Base-by-base conservation (phyloP, 805 yeast species). In the Jamesozyma rosinii region DNA sequence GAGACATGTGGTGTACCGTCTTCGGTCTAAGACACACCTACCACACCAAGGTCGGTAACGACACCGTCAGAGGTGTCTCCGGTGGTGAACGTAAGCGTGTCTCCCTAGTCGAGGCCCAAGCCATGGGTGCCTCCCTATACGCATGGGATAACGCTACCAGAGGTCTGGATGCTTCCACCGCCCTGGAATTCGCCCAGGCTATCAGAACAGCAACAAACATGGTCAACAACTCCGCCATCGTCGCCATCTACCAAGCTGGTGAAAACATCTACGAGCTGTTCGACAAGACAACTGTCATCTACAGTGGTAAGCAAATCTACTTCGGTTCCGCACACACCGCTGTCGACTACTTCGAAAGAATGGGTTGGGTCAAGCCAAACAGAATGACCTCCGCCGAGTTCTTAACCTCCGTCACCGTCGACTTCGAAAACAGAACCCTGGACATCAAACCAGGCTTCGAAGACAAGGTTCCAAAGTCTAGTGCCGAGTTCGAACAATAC, bases 51-150 rank as follows among this genome's bases (percentile, higher is more conserved):
- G 84, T 79, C 41, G 85, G 85, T 57, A 75, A 77, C 54, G 84
- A 79, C 58, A 75, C 72, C 44, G 76, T 79, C 15, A 70, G 83
- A 60, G 85, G 85, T 61, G 77, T 79, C 37, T 77, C 83, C 30
- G 85, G 85, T 55, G 85, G 85, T 64, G 83, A 79, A 64, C 66
- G 85, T 52, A 79, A 79, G 64, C 75, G 85, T 66, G 83, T 79
- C 20, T 77, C 83, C 3, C 72, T 79, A 51, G 84, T 81, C 3
- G 85, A 79, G 60, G 82, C 76, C 2, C 69, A 75, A 52, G 69
- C 74, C 27, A 66, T 73, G 54, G 68, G 74, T 42, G 79, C 75
- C 8, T 65, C 75, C 5, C 66, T 77, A 19, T 77, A 69, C 50
- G 76, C 82, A 49, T 79, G 79, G 75, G 85, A 79, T 64, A 79